Evolutionary conservation across 352 stramenopile genomes (phyloP).

Genomic region (Aphanomyces invadans): DNA sequence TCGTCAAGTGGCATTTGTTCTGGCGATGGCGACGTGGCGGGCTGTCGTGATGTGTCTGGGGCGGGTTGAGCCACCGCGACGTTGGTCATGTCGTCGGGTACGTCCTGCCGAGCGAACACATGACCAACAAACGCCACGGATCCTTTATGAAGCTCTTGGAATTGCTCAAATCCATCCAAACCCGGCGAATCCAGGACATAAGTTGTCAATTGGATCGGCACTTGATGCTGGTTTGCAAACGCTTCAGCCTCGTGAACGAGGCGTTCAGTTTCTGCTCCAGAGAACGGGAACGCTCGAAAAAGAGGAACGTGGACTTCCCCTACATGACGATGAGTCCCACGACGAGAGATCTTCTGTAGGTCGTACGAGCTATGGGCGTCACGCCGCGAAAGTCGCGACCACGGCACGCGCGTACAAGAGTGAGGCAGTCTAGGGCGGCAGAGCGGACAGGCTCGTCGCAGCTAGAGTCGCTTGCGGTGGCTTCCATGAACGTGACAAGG

Average conservation of each 20-base stretch:
- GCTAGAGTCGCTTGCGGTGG: neutral
- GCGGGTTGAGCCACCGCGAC: too few relatives aligned
- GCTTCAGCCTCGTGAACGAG: neutral
- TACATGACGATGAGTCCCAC: neutral
- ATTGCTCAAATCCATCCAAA: conserved; percentile 8
- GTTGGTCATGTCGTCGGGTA: too few relatives aligned
- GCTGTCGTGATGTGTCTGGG: too few relatives aligned
- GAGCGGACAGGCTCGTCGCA: neutral
- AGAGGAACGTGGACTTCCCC: conserved; percentile 15
- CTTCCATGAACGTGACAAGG: neutral
- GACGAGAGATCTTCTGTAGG: too few relatives aligned
- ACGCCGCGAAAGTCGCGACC: neutral
- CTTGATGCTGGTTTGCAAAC: neutral
- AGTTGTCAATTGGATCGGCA: conserved; percentile 3
- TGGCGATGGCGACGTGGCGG: neutral
- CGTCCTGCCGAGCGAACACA: neutral
- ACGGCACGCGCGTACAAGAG: neutral
- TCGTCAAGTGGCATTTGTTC: neutral
- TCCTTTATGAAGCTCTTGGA: conserved; percentile 6
- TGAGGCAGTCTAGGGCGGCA: neutral
- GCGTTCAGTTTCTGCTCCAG: neutral
- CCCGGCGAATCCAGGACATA: neutral
- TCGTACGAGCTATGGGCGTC: neutral
- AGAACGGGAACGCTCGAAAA: conserved; percentile 13
- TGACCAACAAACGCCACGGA: neutral